Evolutionary conservation across 768 basidiomycete species (phyloP), one percentile per base, ranked within the genome.

Genomic region (Mycena polygramma): DNA sequence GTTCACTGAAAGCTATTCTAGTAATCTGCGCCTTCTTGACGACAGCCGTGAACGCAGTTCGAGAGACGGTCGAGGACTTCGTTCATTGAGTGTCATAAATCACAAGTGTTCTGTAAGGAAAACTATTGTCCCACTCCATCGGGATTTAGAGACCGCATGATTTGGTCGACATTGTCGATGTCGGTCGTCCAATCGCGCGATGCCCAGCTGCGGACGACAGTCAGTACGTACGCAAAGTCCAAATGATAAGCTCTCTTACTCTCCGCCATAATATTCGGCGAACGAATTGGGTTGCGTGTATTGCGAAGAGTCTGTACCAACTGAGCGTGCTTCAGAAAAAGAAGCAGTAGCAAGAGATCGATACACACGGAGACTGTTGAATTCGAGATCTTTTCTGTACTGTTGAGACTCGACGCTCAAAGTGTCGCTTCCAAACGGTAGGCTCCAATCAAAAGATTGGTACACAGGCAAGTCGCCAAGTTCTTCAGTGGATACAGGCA

Each of bases 401-500:
- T 52, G 64, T 20, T 46, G 36, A 41, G 41, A 5, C 24, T 26
- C 60, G 10, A n/a, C 9, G 15, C 36, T 36, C 2, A 19, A 37
- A 39, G 37, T 5, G 24, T 30, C 39, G 45, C 4, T 49, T 45
- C 35, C 62, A n/a, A 64, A 55, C 2, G 57, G 41, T 7, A 65
- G 13, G 13, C 62, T 45, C 69, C 69, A 65, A 37, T 73, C 71
- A n/a, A 69, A 69, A 2, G 71, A 60, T 17, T 69, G 41, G 13
- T 85, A 83, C 17, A 85, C 58, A 0, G 85, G 85, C 17, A 86
- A 69, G n/a, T 83, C 75, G 2, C 84, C 85, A 17, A 86, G 73
- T 49, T 86, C 84, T 30, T 83, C 80, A 66, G 79, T 85, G 70
- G 84, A 83, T n/a, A 85, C 74, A 0, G 85, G 85, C 8, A 86